phyloP scores from a whole-genome alignment of 148 eudicot species.

The Chenopodium quinoa region DNA sequence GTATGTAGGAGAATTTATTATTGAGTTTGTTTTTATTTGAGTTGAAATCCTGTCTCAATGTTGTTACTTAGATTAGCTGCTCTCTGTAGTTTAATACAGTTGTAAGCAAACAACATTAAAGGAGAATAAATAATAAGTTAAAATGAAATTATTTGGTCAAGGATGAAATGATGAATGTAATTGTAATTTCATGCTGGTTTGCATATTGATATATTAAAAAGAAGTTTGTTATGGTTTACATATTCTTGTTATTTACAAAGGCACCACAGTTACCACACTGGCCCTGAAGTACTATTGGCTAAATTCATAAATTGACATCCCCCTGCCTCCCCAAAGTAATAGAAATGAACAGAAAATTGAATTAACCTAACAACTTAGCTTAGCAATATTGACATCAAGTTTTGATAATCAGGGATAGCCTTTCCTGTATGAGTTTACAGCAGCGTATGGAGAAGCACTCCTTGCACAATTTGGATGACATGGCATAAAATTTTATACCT shows the following conservation, averaged over 20 bases:
- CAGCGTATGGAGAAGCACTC: slow-evolving; percentile 2
- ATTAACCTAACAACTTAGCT: neutral
- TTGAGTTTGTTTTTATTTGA: neutral
- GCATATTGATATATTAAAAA: too few relatives aligned
- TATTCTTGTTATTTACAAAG: neutral
- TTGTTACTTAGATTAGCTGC: neutral
- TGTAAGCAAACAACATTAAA: slow-evolving; percentile 18
- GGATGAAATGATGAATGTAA: neutral
- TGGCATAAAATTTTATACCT: neutral
- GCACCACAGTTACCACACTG: neutral
- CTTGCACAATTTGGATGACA: neutral
- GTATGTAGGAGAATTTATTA: neutral
- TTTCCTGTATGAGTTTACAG: neutral
- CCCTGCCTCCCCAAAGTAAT: neutral
- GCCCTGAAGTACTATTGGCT: neutral
- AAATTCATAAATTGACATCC: neutral
- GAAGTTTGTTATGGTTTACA: neutral
- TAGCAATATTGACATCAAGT: neutral
- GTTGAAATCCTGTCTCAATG: neutral
- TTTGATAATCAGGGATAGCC: neutral
- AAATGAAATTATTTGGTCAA: neutral
- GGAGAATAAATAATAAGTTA: slow-evolving; percentile 9
- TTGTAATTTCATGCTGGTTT: neutral
- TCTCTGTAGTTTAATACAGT: slow-evolving; percentile 1
- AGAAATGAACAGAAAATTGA: neutral